Base-by-base conservation (phyloP, 306 rosid genomes). In the Casuarina equisetifolia region DNA sequence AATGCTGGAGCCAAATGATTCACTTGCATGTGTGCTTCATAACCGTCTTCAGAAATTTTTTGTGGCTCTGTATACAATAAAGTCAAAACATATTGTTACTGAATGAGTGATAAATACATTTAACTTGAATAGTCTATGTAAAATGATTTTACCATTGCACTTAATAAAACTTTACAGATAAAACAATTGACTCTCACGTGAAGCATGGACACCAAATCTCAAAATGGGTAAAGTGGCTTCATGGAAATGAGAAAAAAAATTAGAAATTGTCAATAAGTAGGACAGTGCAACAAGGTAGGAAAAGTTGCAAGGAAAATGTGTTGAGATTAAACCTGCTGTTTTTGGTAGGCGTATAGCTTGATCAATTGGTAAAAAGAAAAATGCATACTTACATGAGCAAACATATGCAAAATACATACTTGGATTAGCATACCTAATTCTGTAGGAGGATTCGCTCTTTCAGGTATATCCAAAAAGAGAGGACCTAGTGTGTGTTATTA, bases 11-110 rank as follows among this genome's bases (percentile, higher is more conserved):
- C 99, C 62, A 96, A 90, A 85, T 96, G 99, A 83, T 96, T 96
- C 79, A 96, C 99, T 92, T 96, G 99, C 90, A 92, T 78, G 90
- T 96, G 99, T 82, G 91, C 91, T 85, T 96, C 99, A 58, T 92
- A 91, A 67, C 96, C 96, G 76, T 92, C 97, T 87, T 88, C 91
- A 15, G 99, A 96, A 87, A 92, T 83, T 54, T 77, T 91, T 73
- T 91, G 99, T 5, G 94, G 94, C 87, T 96, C 99, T 96, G 86
- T 74, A 84, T 61, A 76, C 70, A 78, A 78, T 69, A 62, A 74
- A 79, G 80, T 74, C 50, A 50, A 59, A 39, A 74, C 10, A 54
- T 51, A 52, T 82, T 35, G 75, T 72, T 52, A 82, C 57, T 35
- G 71, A 6, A 64, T 16, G 16, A 38, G 16, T 13, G 9, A 42